Evolutionary conservation across 2,329 filamentous ascomycete species (phyloP).

Genomic region (Plenodomus tracheiphilus): DNA sequence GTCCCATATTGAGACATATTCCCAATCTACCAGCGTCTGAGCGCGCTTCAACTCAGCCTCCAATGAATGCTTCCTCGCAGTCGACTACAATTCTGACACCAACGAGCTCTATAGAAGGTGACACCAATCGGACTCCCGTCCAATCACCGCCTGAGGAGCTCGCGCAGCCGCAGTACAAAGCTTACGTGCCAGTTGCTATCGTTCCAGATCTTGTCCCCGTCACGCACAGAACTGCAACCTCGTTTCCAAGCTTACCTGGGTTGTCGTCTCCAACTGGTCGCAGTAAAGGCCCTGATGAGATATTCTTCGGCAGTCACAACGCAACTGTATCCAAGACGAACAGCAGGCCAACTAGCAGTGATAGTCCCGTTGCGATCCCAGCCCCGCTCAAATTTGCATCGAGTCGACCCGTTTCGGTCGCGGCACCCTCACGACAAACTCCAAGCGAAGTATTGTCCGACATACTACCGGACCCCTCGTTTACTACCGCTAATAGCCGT

Average conservation of each 20-base stretch:
- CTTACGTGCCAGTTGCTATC: slow-evolving; percentile 29
- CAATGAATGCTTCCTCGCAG: slow-evolving; percentile 25
- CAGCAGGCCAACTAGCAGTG: slow-evolving; percentile 22
- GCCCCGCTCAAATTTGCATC: slow-evolving; percentile 29
- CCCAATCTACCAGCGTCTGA: slow-evolving; percentile 18
- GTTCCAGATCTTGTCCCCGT: slow-evolving; percentile 11
- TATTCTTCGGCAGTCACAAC: slow-evolving; percentile 36
- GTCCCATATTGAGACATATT: slow-evolving; percentile 48
- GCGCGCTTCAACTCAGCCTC: slow-evolving; percentile 14
- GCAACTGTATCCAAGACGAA: slow-evolving; percentile 12
- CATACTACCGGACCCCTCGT: slow-evolving; percentile 24
- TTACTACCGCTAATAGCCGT: slow-evolving; percentile 12
- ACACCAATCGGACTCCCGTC: slow-evolving; percentile 35
- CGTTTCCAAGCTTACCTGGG: slow-evolving; percentile 16
- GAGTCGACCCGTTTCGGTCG: slow-evolving; percentile 14
- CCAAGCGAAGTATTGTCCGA: slow-evolving; percentile 20
- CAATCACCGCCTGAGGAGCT: slow-evolving; percentile 35
- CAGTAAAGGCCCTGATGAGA: slow-evolving; percentile 35
- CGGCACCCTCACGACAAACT: slow-evolving; percentile 15
- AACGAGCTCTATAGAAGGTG: slow-evolving; percentile 40
- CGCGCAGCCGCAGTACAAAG: slow-evolving; percentile 33
- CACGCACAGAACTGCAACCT: slow-evolving; percentile 30
- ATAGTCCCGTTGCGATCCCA: slow-evolving; percentile 24
- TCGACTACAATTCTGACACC: slow-evolving; percentile 40
- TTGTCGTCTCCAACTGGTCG: slow-evolving; percentile 7